Conservation (phyloP, 208 protist species). For the Wallacemonas collosoma region DNA sequence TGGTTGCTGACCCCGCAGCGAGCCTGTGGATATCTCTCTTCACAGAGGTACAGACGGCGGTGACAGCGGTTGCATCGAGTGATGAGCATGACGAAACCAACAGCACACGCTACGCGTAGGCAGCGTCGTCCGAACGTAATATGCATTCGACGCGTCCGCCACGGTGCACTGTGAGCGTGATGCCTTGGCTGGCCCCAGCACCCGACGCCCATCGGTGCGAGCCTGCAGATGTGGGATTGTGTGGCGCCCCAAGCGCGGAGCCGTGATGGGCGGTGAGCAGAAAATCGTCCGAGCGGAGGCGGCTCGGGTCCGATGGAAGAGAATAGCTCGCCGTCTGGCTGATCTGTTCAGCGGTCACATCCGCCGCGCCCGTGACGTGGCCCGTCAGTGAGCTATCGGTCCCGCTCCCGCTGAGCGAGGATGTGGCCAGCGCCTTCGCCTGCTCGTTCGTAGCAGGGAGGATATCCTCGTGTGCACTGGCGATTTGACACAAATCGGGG, state of each 20-base stretch:
- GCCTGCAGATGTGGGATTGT: too few species aligned
- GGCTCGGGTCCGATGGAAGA: background rate
- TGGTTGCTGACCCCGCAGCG: too few species aligned
- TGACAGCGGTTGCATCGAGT: too few species aligned
- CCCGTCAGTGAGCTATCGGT: background rate
- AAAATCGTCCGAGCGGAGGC: conserved; percentile 5
- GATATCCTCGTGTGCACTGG: too few species aligned
- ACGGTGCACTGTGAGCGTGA: conserved; percentile 10
- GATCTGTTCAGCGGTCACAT: background rate
- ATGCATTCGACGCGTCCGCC: conserved; percentile 4
- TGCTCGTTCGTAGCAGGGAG: too few species aligned
- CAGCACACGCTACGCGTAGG: background rate
- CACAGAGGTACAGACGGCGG: too few species aligned
- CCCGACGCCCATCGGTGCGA: too few species aligned
- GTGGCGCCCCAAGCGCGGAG: background rate
- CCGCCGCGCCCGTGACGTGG: background rate
- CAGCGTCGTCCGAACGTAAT: background rate
- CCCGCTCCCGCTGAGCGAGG: too few species aligned
- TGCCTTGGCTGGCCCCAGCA: background rate
- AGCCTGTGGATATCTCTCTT: too few species aligned
- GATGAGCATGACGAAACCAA: too few species aligned
- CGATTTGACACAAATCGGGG: too few species aligned
- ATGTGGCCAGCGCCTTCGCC: too few species aligned
- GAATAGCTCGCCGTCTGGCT: background rate
- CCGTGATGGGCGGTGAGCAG: background rate